phyloP scores from a whole-genome alignment of 2,329 filamentous ascomycete genomes.

The Aspergillus oerlinghausenensis region DNA sequence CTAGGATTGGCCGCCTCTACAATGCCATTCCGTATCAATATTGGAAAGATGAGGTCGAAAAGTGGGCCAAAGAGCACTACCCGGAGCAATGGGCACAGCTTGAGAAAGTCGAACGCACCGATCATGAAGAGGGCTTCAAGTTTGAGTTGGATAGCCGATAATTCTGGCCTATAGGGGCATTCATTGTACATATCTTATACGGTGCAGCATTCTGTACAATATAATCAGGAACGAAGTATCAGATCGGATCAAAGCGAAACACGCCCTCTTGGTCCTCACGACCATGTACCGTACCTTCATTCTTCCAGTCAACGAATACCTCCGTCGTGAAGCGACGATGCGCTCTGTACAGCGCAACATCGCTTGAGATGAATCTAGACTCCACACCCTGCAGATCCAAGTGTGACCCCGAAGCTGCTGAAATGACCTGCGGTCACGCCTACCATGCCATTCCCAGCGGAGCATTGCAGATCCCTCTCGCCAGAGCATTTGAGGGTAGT shows the following conservation, averaged over 20 bases:
- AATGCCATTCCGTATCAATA: constrained; percentile 65
- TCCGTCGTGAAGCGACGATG: neutral
- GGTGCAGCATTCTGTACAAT: neutral
- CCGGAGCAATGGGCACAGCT: constrained; percentile 66
- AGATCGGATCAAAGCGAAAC: neutral
- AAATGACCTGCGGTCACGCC: constrained; percentile 22
- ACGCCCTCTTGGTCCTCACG: neutral
- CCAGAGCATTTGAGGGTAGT: constrained; percentile 19
- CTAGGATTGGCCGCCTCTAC: constrained; percentile 68
- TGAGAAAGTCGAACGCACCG: constrained; percentile 39
- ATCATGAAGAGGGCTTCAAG: constrained; percentile 30
- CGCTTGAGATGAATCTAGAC: neutral
- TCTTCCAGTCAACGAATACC: neutral
- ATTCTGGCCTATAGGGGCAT: neutral
- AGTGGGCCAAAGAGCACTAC: constrained; percentile 67
- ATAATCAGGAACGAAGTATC: neutral
- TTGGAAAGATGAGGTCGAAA: constrained; percentile 65
- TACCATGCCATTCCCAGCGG: constrained; percentile 23
- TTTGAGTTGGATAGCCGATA: constrained; percentile 22
- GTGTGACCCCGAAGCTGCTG: constrained; percentile 20
- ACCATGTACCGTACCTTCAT: neutral
- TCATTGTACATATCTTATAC: neutral
- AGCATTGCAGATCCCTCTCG: constrained; percentile 23
- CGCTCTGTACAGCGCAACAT: neutral
- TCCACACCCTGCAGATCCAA: constrained; percentile 19